These are phyloP conservation scores for Camptophora hylomeconis DNA, from an alignment of 2,329 filamentous ascomycete species.

Conservation along the genomic window DNA sequence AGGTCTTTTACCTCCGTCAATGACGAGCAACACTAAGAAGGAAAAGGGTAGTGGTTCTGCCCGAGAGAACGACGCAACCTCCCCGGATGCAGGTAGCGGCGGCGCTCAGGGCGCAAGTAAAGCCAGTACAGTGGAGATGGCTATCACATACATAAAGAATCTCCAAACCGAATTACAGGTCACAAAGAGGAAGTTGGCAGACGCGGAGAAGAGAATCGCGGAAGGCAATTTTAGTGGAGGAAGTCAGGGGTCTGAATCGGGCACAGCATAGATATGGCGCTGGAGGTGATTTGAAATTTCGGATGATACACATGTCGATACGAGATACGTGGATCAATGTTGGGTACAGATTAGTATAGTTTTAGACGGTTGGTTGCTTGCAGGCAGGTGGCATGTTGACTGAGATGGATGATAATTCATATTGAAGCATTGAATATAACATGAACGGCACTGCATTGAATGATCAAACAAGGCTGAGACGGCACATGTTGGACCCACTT, in stretches of 20 bases:
- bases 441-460: too few relatives aligned
- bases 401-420: too few relatives aligned
- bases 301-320: too few relatives aligned
- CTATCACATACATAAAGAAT: constrained; percentile 86
- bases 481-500: too few relatives aligned
- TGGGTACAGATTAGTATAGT: too few relatives aligned
- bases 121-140: constrained; percentile 92
- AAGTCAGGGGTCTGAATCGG: constrained; percentile 8
- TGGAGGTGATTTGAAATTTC: too few relatives aligned
- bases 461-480: too few relatives aligned
- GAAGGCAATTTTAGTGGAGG: constrained; percentile 13
- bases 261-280: too few relatives aligned
- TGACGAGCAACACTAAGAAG: constrained; percentile 28
- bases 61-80: constrained; percentile 27
- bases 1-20: constrained; percentile 55
- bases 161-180: constrained; percentile 61
- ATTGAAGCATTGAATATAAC: too few relatives aligned
- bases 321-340: too few relatives aligned
- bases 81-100: constrained; percentile 20
- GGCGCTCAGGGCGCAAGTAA: constrained; percentile 62
- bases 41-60: constrained; percentile 16
- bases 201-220: constrained; percentile 49
- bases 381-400: too few relatives aligned
- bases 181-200: constrained; percentile 49
- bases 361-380: too few relatives aligned